Evolutionary conservation across 257 asterid species (phyloP).

Genomic region (Solanum lignicaule): DNA sequence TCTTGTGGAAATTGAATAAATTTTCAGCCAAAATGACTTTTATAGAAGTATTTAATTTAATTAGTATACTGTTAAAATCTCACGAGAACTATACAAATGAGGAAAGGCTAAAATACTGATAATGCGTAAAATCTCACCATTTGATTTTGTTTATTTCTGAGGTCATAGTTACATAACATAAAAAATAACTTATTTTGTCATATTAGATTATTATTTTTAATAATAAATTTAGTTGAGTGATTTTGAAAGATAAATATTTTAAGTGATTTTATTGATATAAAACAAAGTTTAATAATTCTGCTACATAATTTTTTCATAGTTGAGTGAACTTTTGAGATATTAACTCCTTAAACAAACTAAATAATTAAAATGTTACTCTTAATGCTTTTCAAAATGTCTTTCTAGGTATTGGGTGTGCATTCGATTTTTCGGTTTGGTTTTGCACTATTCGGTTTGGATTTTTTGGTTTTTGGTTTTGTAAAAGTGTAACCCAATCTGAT

Average conservation of each 20-base stretch:
- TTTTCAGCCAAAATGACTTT: not conserved
- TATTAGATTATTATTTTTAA: too few relatives aligned
- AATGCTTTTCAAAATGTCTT: too few relatives aligned
- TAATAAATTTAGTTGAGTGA: not conserved
- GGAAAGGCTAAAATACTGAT: not conserved
- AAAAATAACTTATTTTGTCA: not conserved
- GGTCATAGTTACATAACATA: not conserved
- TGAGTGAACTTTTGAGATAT: not conserved
- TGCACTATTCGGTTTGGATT: too few relatives aligned
- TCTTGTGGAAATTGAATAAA: not conserved
- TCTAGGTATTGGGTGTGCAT: too few relatives aligned
- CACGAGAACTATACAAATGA: not conserved
- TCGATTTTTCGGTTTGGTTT: too few relatives aligned
- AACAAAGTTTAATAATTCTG: too few relatives aligned
- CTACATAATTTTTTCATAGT: not conserved
- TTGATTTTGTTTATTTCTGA: too few relatives aligned
- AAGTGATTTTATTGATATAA: not conserved
- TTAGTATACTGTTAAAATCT: not conserved
- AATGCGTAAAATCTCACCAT: too few relatives aligned
- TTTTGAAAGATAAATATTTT: not conserved
- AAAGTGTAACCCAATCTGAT: too few relatives aligned
- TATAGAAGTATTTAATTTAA: not conserved
- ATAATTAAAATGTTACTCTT: too few relatives aligned
- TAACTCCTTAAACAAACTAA: too few relatives aligned
- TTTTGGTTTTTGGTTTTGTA: too few relatives aligned